Base-by-base conservation (phyloP, 257 asterid species). In the Coffea eugenioides region DNA sequence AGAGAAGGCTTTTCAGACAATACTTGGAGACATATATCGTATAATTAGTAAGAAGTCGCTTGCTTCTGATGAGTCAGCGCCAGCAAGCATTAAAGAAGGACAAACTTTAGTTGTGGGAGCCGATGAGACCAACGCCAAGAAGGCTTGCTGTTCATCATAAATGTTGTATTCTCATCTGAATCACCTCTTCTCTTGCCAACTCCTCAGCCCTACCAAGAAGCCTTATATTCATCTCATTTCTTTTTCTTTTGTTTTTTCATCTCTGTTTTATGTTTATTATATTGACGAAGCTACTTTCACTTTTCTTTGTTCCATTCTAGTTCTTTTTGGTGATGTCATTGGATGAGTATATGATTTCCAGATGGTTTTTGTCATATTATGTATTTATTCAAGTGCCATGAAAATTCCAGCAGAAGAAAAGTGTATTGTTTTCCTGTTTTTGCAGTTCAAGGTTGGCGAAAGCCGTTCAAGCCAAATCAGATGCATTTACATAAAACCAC, bases 21-120 rank as follows among this genome's bases (percentile, higher is more conserved):
- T 93, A 75, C 99, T 93, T 39, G 91, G 91, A 9, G 99, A 95
- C 87, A 93, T 95, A 77, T 95, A 93, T 80, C 84, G 97, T 79
- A 89, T 90, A 74, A 89, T 91, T 74, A 93, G 99, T 82, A 95
- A 95, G 95, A 93, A 95, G 80, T 80, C 95, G 13, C 90, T 95
- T 14, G 85, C 97, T 66, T 90, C 97, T 2, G 91, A 86, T 13
- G 97, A 90, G 74, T 86, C 97, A 73, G 89, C 85, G 18, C 69
- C 90, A 52, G 41, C 92, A 61, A 86, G 66, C 78, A 84, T 95
- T 80, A 95, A 89, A 85, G 98, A 92, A 88, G 98, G 99, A 75
- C 86, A 84, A 86, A 88, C 95, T 64, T 92, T 95, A 46, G 93
- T 80, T 66, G 95, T 93, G 78, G 94, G 95, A 54, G 85, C 94